Conservation (phyloP, 345 rosid species). For the Populus deltoides region DNA sequence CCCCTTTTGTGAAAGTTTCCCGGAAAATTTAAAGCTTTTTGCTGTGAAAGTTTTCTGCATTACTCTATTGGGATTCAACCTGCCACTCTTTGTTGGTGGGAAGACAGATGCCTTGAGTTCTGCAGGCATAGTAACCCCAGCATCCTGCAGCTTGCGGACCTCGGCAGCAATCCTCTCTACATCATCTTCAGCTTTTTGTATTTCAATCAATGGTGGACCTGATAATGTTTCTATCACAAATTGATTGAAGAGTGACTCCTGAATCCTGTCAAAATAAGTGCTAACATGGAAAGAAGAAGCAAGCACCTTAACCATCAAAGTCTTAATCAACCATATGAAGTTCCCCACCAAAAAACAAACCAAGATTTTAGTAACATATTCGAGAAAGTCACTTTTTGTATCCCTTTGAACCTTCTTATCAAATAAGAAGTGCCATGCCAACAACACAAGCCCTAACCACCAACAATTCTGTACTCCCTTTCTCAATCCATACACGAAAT, state of each 20-base stretch:
- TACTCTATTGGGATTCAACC: conserved; percentile 12
- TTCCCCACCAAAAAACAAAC: conserved; percentile 64
- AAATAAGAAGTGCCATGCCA: conserved; percentile 71
- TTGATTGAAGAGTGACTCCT: conserved; percentile 72
- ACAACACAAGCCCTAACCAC: conserved; percentile 70
- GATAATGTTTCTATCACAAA: conserved; percentile 80
- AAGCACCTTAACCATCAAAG: conserved; percentile 69
- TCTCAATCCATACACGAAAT: conserved; percentile 78
- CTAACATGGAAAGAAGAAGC: conserved; percentile 93
- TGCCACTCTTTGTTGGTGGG: conserved; percentile 38
- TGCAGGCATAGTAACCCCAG: conserved; percentile 57
- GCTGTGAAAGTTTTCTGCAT: conserved; percentile 28
- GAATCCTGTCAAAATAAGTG: conserved; percentile 89
- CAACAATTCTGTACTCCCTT: conserved; percentile 81
- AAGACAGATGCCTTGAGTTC: conserved; percentile 55
- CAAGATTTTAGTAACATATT: conserved; percentile 57
- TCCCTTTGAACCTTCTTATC: conserved; percentile 50
- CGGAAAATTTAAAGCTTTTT: conserved; percentile 45
- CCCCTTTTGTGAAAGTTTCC: conserved; percentile 26
- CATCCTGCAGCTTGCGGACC: conserved; percentile 49
- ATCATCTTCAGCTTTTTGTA: conserved; percentile 47
- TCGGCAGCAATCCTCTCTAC: conserved; percentile 45
- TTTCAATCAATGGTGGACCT: conserved; percentile 68
- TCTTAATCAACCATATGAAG: conserved; percentile 78
- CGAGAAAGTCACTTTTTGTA: conserved; percentile 30